phyloP scores from a whole-genome alignment of 2,329 filamentous ascomycete genomes.

The Penicillium expansum region DNA sequence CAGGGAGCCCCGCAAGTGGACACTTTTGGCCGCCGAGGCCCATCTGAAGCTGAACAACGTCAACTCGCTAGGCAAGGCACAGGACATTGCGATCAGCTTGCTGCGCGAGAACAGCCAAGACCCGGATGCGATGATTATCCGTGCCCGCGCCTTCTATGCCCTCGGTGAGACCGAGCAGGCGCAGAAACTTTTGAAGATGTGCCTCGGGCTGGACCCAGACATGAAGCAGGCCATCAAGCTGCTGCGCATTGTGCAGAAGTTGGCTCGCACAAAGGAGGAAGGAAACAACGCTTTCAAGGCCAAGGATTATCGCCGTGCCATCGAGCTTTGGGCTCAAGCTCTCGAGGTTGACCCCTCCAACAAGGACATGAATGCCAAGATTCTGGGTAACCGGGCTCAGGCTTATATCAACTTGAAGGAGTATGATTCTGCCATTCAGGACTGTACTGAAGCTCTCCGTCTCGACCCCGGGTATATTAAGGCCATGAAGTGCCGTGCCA shows the following conservation, averaged over 20 bases:
- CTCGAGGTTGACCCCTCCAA: slow-evolving; percentile 83
- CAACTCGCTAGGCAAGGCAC: slow-evolving; percentile 85
- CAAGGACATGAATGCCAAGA: slow-evolving; percentile 89
- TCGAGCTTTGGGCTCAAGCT: slow-evolving; percentile 79
- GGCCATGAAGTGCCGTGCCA: slow-evolving; percentile 90
- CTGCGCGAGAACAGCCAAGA: slow-evolving; percentile 85
- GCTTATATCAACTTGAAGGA: slow-evolving; percentile 78
- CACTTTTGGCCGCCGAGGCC: slow-evolving; percentile 85
- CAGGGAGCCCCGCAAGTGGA: slow-evolving; percentile 85
- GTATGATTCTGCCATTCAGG: slow-evolving; percentile 74
- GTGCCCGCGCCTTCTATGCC: slow-evolving; percentile 81
- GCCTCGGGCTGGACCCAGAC: slow-evolving; percentile 86
- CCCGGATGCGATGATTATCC: slow-evolving; percentile 86
- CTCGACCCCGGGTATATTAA: slow-evolving; percentile 85
- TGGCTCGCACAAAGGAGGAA: slow-evolving; percentile 90
- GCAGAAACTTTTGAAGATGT: slow-evolving; percentile 85
- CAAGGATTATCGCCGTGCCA: slow-evolving; percentile 72
- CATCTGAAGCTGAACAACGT: slow-evolving; percentile 88
- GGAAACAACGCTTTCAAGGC: slow-evolving; percentile 89
- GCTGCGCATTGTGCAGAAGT: slow-evolving; percentile 83
- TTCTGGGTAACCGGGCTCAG: slow-evolving; percentile 88
- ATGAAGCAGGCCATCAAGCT: slow-evolving; percentile 85
- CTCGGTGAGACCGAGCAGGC: slow-evolving; percentile 96
- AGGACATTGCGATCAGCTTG: slow-evolving; percentile 86
- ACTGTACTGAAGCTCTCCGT: slow-evolving; percentile 79